Evolutionary conservation across 2,329 filamentous ascomycete species (phyloP).

Genomic region (Trichoderma brevicompactum): DNA sequence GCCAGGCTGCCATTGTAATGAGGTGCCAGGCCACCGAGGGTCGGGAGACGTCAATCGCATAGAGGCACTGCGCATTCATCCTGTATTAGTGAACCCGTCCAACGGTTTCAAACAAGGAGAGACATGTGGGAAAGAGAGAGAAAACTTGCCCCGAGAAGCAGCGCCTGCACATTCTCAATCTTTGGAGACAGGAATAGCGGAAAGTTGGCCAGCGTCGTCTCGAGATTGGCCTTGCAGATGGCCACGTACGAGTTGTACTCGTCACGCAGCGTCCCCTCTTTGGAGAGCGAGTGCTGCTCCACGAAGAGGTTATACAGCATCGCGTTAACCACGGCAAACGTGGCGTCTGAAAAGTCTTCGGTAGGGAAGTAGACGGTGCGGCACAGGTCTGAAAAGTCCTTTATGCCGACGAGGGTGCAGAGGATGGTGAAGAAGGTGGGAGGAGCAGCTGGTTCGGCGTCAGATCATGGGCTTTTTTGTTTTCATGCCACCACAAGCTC

Average conservation of each 20-base stretch:
- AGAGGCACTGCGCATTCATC: constrained; percentile 53
- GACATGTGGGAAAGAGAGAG: not conserved
- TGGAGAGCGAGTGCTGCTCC: constrained; percentile 48
- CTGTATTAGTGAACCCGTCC: not conserved
- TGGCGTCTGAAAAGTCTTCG: constrained; percentile 55
- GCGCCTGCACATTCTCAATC: constrained; percentile 59
- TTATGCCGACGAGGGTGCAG: constrained; percentile 54
- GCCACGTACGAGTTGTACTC: constrained; percentile 47
- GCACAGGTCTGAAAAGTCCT: constrained; percentile 56
- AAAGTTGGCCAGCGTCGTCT: constrained; percentile 56
- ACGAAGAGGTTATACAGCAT: constrained; percentile 56
- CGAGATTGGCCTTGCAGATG: constrained; percentile 54
- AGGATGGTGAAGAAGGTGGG: constrained; percentile 56
- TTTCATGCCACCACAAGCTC: too few species aligned
- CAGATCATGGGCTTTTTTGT: not conserved
- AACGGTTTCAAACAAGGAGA: too few species aligned
- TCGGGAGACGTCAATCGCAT: constrained; percentile 65
- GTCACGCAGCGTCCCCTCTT: constrained; percentile 40
- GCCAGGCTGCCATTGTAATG: constrained; percentile 59
- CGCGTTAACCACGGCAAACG: constrained; percentile 56
- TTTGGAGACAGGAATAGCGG: constrained; percentile 61
- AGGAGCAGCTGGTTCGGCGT: constrained; percentile 44
- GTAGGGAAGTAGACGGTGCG: constrained; percentile 56
- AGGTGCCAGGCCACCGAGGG: constrained; percentile 69
- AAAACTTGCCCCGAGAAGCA: constrained; percentile 60